Evolutionary conservation across 352 stramenopile species (phyloP), one percentile per base, ranked within the genome.

Genomic region (Pythium aquatile): DNA sequence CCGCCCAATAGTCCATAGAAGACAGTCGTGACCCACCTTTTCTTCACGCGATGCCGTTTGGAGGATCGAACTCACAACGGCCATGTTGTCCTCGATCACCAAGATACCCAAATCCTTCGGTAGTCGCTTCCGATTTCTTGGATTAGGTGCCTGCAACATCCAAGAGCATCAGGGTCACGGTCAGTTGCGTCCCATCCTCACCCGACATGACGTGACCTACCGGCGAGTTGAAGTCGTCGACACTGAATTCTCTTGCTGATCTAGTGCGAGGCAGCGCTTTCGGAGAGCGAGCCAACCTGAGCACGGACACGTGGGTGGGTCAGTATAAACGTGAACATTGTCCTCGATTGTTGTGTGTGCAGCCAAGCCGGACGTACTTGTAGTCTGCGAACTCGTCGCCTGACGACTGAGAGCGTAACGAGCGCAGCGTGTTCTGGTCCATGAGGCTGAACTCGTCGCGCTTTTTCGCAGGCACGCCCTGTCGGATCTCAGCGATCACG

Each of bases 11-110:
- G 24, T 47, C 39, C 35, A 42, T 2, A 2, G 3, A 14, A 11
- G 6, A 14, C 35, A 37, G 7, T 24, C 14, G 24, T 14, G 28
- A 11, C 32, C 6, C 11, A 80, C 78, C 66, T 95, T 95, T 37
- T 95, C 84, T 53, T 95, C 83, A 39, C 86, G 70, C 1, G 63
- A 79, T 1, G 83, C 80, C 24, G 83, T 91, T 44, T 93, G 84
- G 24, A 93, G 66, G 37, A 93, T 85, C n/a, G 77, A 90, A 20
- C 80, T 84, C 10, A 93, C 77, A 26, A 93, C 69, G 0, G 69
- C 74, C 82, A 93, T 93, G 1, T 76, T 83, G 29, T 91, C 81
- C 63, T 93, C 83, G 4, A 90, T 64, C 7, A 93, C 57, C 0
- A 92, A 55, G 4, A 73, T 73, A 13, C 68, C 65, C 6, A 94